These are phyloP conservation scores for Cydonia oblonga DNA, from an alignment of 331 rosid species.

Conservation along the genomic window DNA sequence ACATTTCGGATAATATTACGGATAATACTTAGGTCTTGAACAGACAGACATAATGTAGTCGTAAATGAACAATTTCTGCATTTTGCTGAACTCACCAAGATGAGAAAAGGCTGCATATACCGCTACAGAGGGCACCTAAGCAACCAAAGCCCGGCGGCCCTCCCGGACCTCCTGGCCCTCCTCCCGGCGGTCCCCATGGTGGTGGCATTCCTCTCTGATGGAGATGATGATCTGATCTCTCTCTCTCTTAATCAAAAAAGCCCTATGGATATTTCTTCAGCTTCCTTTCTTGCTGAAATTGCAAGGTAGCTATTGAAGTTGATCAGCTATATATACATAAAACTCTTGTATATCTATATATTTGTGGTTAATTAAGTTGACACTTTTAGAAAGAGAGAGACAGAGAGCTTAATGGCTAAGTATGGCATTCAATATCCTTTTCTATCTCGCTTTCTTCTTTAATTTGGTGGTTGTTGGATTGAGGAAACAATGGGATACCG, in stretches of 20 bases:
- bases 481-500: too few relatives aligned
- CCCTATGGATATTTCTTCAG: neutral
- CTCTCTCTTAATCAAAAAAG: neutral
- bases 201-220: conserved; percentile 33
- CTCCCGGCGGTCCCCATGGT: conserved; percentile 26
- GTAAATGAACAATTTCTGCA: neutral
- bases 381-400: too few relatives aligned
- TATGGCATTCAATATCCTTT: neutral
- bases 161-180: neutral
- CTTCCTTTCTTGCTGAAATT: neutral
- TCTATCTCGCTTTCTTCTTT: too few relatives aligned
- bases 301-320: neutral
- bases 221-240: neutral
- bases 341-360: neutral
- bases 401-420: neutral
- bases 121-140: conserved; percentile 24
- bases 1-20: neutral
- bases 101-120: conserved; percentile 21
- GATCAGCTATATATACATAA: neutral
- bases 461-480: neutral
- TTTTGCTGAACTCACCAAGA: conserved; percentile 31
- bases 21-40: neutral
- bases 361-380: neutral
- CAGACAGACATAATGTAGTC: too few relatives aligned
- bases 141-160: conserved; percentile 8